A percentile compares a stretch with the other conserved stretches of the same genome.
phyloP scores from a whole-genome alignment of 2,329 filamentous ascomycete genomes.

The Sodiomyces alkalinus region DNA sequence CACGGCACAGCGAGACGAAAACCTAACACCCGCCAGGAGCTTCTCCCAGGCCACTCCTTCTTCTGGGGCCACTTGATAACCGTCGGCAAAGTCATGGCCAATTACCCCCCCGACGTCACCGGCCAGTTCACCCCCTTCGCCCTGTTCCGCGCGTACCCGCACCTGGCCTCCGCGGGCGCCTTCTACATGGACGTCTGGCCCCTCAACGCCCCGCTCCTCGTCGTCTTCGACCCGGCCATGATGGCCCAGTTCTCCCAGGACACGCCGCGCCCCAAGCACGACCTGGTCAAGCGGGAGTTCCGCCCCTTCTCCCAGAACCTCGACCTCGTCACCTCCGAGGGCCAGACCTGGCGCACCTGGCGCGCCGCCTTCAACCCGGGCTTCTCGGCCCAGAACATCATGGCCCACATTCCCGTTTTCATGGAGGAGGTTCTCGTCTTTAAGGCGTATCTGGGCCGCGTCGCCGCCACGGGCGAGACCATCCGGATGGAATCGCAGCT shows the following conservation, averaged over 20 bases:
- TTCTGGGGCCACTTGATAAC: not conserved
- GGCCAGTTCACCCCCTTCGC: not conserved
- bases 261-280: slow-evolving; percentile 9
- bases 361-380: slow-evolving; percentile 18
- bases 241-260: slow-evolving; percentile 11
- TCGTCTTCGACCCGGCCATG: slow-evolving; percentile 9
- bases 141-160: not conserved
- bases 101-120: not conserved
- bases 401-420: slow-evolving; percentile 18
- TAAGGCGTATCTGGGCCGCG: slow-evolving; percentile 1
- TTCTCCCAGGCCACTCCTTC: not conserved
- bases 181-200: slow-evolving; percentile 17
- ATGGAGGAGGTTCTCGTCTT: slow-evolving; percentile 22
- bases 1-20: too few relatives aligned
- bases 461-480: not conserved
- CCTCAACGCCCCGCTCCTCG: slow-evolving; percentile 7
- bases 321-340: slow-evolving; percentile 18
- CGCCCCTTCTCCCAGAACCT: slow-evolving; percentile 15
- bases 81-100: slow-evolving; percentile 1
- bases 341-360: slow-evolving; percentile 14
- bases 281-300: slow-evolving; percentile 13
- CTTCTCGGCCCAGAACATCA: slow-evolving; percentile 21
- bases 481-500: slow-evolving; percentile 18
- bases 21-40: not conserved
- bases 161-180: slow-evolving; percentile 12